Base-by-base conservation (phyloP, 2,329 filamentous ascomycete species). In the Pseudogymnoascus verrucosus region DNA sequence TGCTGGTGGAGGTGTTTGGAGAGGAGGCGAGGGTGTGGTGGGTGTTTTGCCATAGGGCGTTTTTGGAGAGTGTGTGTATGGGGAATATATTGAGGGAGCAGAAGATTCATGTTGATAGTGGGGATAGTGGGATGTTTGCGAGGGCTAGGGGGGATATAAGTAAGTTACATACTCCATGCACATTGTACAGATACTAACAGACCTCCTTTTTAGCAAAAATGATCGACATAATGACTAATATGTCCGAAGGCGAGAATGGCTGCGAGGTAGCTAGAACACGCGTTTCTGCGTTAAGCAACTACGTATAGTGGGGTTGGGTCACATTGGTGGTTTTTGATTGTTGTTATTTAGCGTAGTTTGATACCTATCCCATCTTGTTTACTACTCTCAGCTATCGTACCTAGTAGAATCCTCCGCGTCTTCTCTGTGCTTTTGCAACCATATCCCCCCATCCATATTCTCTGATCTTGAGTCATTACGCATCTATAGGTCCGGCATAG, bases 11-110 rank as follows among this genome's bases (percentile, higher is more conserved):
- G 39, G 76, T 90, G 11, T 86, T 92, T 66, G 84, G 88, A 68
- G 78, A 79, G 14, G 90, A 93, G 76, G 88, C 89, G 1, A 82
- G 86, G 12, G 89, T 92, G 0, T 93, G 89, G 89, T 93, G 89
- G 89, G 89, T 91, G 0, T 91, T 92, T 68, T 90, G 91, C 72
- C 90, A 93, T 72, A 79, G 90, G 1, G 89, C 89, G 0, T 93
- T 93, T 71, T 80, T 93, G 62, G 89, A 93, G 77, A 88, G 88
- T 34, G 73, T 87, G 71, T 90, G 84, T 75, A 89, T 89, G 59
- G 84, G 84, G 21, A 82, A 81, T 66, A 80, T 87, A 23, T 72
- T 88, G 64, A 77, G 79, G 42, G 83, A 86, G 71, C 77, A 79
- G 19, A 71, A 74, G 2, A 57, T 28, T 11, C 63, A 62, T 28